Evolutionary conservation across 805 yeast genomes (phyloP).

Genomic region (Saturnispora ahearnii): DNA sequence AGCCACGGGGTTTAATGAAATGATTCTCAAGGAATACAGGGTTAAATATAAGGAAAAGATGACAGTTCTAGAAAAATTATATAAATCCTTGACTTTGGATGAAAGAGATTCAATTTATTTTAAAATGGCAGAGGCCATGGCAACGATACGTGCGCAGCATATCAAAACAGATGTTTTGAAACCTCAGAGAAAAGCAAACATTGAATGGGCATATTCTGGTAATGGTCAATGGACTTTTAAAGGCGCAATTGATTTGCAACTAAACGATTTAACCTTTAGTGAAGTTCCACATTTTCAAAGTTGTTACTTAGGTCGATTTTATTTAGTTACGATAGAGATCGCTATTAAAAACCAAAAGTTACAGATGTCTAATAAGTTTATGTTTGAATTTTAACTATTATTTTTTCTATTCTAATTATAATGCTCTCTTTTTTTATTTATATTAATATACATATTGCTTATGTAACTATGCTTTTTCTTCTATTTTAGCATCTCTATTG

Average conservation of each 20-base stretch:
- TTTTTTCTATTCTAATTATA: neutral
- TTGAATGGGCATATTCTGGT: neutral
- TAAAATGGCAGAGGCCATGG: neutral
- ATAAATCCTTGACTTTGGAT: neutral
- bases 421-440: too few species aligned
- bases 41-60: neutral
- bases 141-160: conserved; percentile 1
- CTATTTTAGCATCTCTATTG: too few species aligned
- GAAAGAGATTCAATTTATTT: neutral
- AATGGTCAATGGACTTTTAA: neutral
- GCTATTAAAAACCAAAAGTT: neutral
- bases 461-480: neutral
- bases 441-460: too few species aligned
- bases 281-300: conserved; percentile 8
- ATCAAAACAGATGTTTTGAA: neutral
- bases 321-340: conserved; percentile 7
- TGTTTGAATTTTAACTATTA: neutral
- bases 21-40: neutral
- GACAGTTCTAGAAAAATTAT: neutral
- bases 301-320: conserved; percentile 12
- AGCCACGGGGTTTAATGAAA: neutral
- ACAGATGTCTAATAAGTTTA: neutral
- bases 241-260: neutral
- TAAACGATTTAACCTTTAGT: neutral
- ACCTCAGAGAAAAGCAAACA: neutral